Conservation (phyloP, 495 filamentous ascomycete species). For the Polyplosphaeria fusca region DNA sequence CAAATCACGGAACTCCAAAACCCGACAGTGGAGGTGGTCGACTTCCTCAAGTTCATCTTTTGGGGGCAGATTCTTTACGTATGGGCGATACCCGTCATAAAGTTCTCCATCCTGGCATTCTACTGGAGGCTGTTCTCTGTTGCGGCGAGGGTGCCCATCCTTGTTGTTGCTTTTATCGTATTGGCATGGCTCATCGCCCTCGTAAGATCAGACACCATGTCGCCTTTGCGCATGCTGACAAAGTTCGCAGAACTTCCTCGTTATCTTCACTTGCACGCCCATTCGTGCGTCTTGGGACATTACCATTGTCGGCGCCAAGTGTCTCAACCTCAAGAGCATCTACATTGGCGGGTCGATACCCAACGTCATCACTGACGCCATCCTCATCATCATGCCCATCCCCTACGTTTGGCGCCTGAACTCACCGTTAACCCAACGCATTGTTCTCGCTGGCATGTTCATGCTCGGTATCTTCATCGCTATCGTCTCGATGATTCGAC, state of each 20-base stretch:
- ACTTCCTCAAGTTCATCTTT: slow-evolving; percentile 22
- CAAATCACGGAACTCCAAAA: background rate
- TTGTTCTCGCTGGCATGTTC: slow-evolving; percentile 17
- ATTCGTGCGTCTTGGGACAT: slow-evolving; percentile 10
- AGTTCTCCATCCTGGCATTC: slow-evolving; percentile 31
- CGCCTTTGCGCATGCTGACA: background rate
- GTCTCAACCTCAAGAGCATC: slow-evolving; percentile 4
- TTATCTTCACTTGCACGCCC: slow-evolving; percentile 13
- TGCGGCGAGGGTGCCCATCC: slow-evolving; percentile 4
- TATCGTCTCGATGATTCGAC: slow-evolving; percentile 15
- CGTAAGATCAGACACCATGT: background rate
- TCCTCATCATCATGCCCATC: slow-evolving; percentile 19
- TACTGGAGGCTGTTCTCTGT: slow-evolving; percentile 29
- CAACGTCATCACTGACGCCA: slow-evolving; percentile 16
- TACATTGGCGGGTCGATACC: slow-evolving; percentile 12
- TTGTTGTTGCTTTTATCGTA: background rate
- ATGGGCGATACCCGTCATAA: slow-evolving; percentile 14
- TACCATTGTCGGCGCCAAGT: slow-evolving; percentile 4
- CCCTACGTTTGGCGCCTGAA: slow-evolving; percentile 21
- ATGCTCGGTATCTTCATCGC: slow-evolving; percentile 14
- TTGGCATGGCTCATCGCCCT: slow-evolving; percentile 9
- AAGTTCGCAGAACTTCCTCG: slow-evolving; percentile 3
- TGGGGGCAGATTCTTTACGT: slow-evolving; percentile 26
- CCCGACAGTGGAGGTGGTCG: background rate
- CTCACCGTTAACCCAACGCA: slow-evolving; percentile 16